Conservation (phyloP, 78 protist species). For the Planoprotostelium fungivorum region DNA sequence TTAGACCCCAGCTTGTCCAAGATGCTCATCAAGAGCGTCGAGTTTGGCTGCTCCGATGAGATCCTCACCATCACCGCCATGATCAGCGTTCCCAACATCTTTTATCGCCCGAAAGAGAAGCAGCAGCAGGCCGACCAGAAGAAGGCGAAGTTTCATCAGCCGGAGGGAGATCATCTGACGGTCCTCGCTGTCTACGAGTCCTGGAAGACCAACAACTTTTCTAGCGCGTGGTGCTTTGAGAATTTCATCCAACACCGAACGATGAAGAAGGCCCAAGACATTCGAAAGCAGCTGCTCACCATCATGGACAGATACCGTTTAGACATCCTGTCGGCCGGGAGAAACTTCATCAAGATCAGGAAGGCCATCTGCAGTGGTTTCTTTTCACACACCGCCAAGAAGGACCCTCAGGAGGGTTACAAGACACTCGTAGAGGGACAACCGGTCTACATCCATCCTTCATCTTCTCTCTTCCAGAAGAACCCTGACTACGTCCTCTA, state of each 20-base stretch:
- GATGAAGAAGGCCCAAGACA: conserved; percentile 93
- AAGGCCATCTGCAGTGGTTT: conserved; percentile 90
- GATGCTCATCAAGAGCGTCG: conserved; percentile 86
- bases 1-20: conserved; percentile 95
- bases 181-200: conserved; percentile 89
- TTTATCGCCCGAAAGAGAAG: conserved; percentile 97
- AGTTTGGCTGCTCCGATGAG: conserved; percentile 95
- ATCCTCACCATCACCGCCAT: conserved; percentile 94
- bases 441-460: conserved; percentile 94
- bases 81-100: conserved; percentile 89
- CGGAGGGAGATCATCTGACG: conserved; percentile 98
- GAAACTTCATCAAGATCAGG: conserved; percentile 72
- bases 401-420: conserved; percentile 97
- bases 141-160: conserved; percentile 86
- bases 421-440: conserved; percentile 84
- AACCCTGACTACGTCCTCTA: conserved; percentile 94
- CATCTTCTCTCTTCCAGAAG: conserved; percentile 86
- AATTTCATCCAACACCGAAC: conserved; percentile 94
- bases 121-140: conserved; percentile 93
- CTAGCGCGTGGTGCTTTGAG: conserved; percentile 93
- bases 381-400: conserved; percentile 95
- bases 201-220: conserved; percentile 87
- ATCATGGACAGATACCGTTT: conserved; percentile 92
- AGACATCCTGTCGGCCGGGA: conserved; percentile 79
- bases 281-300: conserved; percentile 90